Evolutionary conservation across 2,329 filamentous ascomycete genomes (phyloP).

Genomic region (Pezicula carpinea): DNA sequence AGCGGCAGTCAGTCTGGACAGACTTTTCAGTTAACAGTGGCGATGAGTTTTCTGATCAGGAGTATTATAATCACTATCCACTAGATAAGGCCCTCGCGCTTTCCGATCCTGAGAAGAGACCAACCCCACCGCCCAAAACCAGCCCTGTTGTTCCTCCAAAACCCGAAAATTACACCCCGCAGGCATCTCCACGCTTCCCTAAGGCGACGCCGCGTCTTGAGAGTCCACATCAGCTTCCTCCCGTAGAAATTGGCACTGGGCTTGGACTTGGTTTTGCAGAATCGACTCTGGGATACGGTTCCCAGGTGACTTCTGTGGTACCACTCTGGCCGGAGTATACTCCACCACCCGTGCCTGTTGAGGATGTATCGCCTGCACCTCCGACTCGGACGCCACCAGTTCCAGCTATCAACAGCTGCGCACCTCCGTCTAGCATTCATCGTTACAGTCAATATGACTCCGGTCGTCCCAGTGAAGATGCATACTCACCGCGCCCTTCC

Average conservation of each 20-base stretch:
- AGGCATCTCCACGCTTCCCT: constrained; percentile 17
- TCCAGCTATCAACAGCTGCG: constrained; percentile 14
- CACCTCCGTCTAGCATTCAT: constrained; percentile 21
- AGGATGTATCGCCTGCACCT: constrained; percentile 7
- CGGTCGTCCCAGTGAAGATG: constrained; percentile 24
- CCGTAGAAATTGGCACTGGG: constrained; percentile 18
- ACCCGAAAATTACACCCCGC: constrained; percentile 20
- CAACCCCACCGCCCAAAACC: constrained; percentile 38
- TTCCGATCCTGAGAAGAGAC: constrained; percentile 30
- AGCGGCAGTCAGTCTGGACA: constrained; percentile 25
- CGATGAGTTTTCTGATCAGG: constrained; percentile 16
- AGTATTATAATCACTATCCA: constrained; percentile 8
- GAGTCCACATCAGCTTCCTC: constrained; percentile 17
- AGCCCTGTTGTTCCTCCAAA: constrained; percentile 22
- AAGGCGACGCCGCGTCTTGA: constrained; percentile 3
- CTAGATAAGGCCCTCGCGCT: constrained; percentile 2
- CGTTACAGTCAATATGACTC: constrained; percentile 26
- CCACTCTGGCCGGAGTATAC: constrained; percentile 20
- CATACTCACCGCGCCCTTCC: constrained; percentile 24
- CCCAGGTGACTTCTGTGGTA: constrained; percentile 5
- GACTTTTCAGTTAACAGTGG: constrained; percentile 24
- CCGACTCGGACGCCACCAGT: constrained; percentile 17
- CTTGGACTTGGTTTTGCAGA: constrained; percentile 20
- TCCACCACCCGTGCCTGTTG: constrained; percentile 17
- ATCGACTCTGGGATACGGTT: constrained; percentile 11